Conservation (phyloP, 2,329 filamentous ascomycete genomes). For the Dactylellina cionopaga region DNA sequence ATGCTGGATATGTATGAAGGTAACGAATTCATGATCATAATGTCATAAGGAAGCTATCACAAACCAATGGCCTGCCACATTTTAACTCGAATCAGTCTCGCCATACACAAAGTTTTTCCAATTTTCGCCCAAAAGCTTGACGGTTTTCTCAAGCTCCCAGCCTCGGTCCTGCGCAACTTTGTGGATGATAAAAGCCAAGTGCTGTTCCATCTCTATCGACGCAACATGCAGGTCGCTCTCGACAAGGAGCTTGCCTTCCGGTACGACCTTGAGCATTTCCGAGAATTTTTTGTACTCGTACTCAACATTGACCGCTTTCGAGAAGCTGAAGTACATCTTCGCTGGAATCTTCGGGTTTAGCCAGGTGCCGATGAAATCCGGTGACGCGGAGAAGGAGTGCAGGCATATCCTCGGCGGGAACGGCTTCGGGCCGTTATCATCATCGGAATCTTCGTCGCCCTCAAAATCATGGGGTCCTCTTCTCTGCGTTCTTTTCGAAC, state of each 20-base stretch:
- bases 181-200: constrained; percentile 78
- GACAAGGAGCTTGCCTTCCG: constrained; percentile 80
- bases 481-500: constrained; percentile 70
- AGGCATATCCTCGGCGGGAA: constrained; percentile 91
- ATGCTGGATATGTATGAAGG: constrained; percentile 3
- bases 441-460: constrained; percentile 56
- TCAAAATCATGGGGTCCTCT: constrained; percentile 45
- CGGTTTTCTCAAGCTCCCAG: constrained; percentile 79
- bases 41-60: too few relatives aligned
- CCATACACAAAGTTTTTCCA: constrained; percentile 82
- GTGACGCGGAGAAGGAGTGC: constrained; percentile 87
- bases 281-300: constrained; percentile 61
- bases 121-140: constrained; percentile 74
- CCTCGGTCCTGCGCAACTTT: constrained; percentile 79
- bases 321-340: constrained; percentile 88
- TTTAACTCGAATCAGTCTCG: not conserved
- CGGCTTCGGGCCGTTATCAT: constrained; percentile 62
- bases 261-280: constrained; percentile 76
- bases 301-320: constrained; percentile 78
- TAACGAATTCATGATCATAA: constrained; percentile 9
- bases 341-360: constrained; percentile 74
- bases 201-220: constrained; percentile 79
- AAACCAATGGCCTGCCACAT: not conserved
- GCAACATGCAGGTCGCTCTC: constrained; percentile 92
- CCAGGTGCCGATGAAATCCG: constrained; percentile 81